Evolutionary conservation across 495 filamentous ascomycete species (phyloP), one percentile per base, ranked within the genome.

Genomic region (Podospora fimiseda): DNA sequence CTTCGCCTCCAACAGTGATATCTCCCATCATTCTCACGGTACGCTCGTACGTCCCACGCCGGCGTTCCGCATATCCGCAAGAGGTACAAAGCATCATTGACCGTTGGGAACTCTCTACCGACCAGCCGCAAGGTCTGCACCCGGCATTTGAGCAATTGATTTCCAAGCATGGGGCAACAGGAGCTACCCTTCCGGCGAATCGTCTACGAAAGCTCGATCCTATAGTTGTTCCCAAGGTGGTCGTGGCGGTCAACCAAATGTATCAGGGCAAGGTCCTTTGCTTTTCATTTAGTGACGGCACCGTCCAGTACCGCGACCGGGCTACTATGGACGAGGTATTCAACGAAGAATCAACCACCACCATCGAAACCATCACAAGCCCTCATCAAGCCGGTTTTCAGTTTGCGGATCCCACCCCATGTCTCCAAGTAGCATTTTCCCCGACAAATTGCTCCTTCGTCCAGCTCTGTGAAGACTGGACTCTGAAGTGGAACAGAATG

Each of bases 271-370:
- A 79, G 46, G 73, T 85, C 8, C 55, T 94, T 2, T 84, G 82
- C 41, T 70, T 94, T 48, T 76, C 75, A 9, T 84, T 84, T 48
- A 85, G 84, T 57, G 89, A 93, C 59, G 87, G 89, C 14, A 85
- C 84, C 0, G 73, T 91, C 22, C 79, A 89, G 46, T 88, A 90
- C 63, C 82, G 88, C 43, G 84, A 93, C 53, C 78, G 87, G 9
- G 70, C 74, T 48, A 86, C 81, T 3, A 82, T 93, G 82, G 67
- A 75, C 1, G 69, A 80, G 36, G 74, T 90, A 1, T 82, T 75
- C 52, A 74, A 78, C 9, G 74, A 86, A 50, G 73, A 74, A n/a
- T n/a, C n/a, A n/a, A n/a, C n/a, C n/a, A n/a, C n/a, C n/a, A 82
- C 85, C 60, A 52, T 77, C 9, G 78, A 80, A 43, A 80, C 73